Evolutionary conservation across 2,329 filamentous ascomycete species (phyloP), one percentile per base, ranked within the genome.

Genomic region (Phialophora macrospora): DNA sequence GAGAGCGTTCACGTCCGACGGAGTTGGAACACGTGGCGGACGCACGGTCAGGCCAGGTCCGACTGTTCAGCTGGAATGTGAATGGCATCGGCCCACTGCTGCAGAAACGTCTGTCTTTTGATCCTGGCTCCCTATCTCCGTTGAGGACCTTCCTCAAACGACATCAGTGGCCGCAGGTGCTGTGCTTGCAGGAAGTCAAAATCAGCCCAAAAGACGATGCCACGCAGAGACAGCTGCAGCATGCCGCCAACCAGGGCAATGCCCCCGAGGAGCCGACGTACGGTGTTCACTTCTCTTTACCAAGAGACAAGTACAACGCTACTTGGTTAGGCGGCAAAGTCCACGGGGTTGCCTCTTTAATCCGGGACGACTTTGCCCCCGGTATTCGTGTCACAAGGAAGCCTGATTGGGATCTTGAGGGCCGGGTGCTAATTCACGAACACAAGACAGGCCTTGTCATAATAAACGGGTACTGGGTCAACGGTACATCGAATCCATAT

Each of bases 381-480:
- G 30, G 64, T 1, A 63, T 72, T 24, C 73, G 78, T 9, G 65
- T 72, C 0, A 74, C 81, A 0, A 75, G 80, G 7, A 77, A 75
- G 0, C 81, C 83, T 0, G 73, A 77, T 9, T 86, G 82, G 83
- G 83, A 86, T 61, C 69, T 74, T 1, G 83, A 86, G 76, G 84
- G 83, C 3, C 78, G 83, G 0, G 77, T 85, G 4, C 76, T 79
- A n/a, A 74, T 85, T 24, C 70, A 72, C 46, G 67, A 70, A 49
- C 58, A 70, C 28, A 34, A 60, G 24, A 32, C 28, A 12, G 57
- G 52, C 4, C 48, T 72, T 22, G 67, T 68, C 12, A 72, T 86
- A 24, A 77, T 84, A 71, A 85, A 85, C 68, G 77, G 84, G 32
- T 85, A 85, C 69, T 81, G 82, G 48, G 80, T 84, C 12, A 85